Percentiles rank a stretch among this genome's conserved stretches.
phyloP scores from a whole-genome alignment of 768 basidiomycete species.

The Roridomyces roridus region DNA sequence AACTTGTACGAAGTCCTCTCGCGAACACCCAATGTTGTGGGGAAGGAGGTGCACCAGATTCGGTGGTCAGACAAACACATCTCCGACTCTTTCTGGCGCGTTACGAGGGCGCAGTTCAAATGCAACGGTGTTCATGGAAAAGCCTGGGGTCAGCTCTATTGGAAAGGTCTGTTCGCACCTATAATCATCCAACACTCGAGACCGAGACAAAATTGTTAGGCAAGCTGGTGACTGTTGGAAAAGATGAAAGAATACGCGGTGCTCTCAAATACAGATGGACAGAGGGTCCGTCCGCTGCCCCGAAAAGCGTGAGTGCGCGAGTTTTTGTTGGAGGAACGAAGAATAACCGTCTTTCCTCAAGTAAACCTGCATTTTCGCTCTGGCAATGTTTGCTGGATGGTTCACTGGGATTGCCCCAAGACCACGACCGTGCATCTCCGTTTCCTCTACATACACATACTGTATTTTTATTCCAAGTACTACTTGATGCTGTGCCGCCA shows the following conservation, averaged over 20 bases:
- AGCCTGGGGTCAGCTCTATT: constrained; percentile 81
- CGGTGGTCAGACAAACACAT: constrained; percentile 79
- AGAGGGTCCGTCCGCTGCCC: constrained; percentile 55
- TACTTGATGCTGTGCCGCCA: background rate
- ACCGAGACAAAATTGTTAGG: constrained; percentile 44
- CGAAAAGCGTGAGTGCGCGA: constrained; percentile 12
- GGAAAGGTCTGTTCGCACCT: constrained; percentile 65
- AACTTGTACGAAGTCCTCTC: constrained; percentile 79
- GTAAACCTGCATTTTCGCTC: too few relatives aligned
- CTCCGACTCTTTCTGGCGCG: constrained; percentile 71
- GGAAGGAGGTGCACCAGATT: constrained; percentile 70
- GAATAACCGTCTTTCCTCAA: background rate
- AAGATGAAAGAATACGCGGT: constrained; percentile 70
- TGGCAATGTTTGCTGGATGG: too few relatives aligned
- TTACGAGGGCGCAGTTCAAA: constrained; percentile 77
- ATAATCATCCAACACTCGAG: background rate
- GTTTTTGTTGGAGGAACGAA: too few relatives aligned
- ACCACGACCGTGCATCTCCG: too few relatives aligned
- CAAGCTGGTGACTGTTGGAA: constrained; percentile 56
- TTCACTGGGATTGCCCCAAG: too few relatives aligned
- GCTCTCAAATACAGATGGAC: constrained; percentile 79
- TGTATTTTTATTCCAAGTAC: too few relatives aligned
- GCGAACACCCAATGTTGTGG: constrained; percentile 67
- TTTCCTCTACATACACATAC: too few relatives aligned
- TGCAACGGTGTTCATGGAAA: constrained; percentile 77